These are phyloP conservation scores for Gynandropsis gynandra DNA, from an alignment of 345 rosid genomes.

Conservation along the genomic window DNA sequence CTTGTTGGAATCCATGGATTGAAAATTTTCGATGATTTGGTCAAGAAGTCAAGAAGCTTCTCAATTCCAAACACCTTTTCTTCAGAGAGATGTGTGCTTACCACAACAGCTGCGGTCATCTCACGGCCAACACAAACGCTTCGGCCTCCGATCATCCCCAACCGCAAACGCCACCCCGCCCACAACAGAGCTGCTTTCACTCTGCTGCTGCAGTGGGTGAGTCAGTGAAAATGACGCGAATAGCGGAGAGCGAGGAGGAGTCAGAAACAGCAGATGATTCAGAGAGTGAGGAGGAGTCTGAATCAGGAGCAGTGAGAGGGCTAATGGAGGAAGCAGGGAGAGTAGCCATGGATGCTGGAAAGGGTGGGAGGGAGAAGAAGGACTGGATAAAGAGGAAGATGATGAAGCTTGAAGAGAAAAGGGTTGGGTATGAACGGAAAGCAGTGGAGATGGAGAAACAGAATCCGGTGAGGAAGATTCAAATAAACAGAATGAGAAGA, in stretches of 20 bases:
- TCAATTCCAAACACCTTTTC: constrained; percentile 91
- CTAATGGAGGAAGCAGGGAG: too few relatives aligned
- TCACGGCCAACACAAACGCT: too few relatives aligned
- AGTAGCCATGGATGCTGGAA: constrained; percentile 45
- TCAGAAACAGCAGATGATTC: constrained; percentile 36
- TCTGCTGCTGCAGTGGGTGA: constrained; percentile 25
- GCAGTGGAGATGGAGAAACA: too few relatives aligned
- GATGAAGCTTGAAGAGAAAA: too few relatives aligned
- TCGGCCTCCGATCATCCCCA: constrained; percentile 60
- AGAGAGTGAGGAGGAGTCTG: constrained; percentile 36
- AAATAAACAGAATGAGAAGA: too few relatives aligned
- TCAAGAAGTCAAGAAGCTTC: constrained; percentile 74
- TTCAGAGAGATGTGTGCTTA: too few relatives aligned
- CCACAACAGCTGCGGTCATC: too few relatives aligned
- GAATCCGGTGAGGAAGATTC: too few relatives aligned
- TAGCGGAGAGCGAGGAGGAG: too few relatives aligned
- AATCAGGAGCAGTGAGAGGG: too few relatives aligned
- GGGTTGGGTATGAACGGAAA: too few relatives aligned
- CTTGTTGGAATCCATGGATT: constrained; percentile 75
- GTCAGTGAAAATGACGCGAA: constrained; percentile 35
- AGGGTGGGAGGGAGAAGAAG: constrained; percentile 75
- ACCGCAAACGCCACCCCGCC: constrained; percentile 12
- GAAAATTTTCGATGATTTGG: constrained; percentile 58
- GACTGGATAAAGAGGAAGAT: constrained; percentile 76
- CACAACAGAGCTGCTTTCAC: constrained; percentile 55